Percentiles rank a stretch among this genome's conserved stretches.
Conservation (phyloP, 305 asterid species). For the Fraxinus velutina region DNA sequence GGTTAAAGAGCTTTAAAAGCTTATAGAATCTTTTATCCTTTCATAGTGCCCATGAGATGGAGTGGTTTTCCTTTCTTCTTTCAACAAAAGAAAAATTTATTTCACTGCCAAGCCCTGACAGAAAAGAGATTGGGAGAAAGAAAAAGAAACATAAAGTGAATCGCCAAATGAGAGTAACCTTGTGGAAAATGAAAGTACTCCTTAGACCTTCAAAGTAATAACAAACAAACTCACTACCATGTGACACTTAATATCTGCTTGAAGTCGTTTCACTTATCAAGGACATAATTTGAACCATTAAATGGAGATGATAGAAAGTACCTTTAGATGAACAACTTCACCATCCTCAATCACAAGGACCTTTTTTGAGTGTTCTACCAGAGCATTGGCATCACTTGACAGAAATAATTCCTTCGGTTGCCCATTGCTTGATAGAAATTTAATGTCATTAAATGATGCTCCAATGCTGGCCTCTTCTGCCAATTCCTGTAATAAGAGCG, state of each 20-base stretch:
- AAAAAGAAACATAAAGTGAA: not conserved
- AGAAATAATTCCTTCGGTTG: slow-evolving; percentile 78
- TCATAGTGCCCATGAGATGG: not conserved
- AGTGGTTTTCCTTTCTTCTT: not conserved
- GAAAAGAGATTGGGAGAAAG: not conserved
- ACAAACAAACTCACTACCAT: not conserved
- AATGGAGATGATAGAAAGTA: slow-evolving; percentile 27
- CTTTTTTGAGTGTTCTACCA: slow-evolving; percentile 93
- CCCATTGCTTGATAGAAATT: slow-evolving; percentile 65
- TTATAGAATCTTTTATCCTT: not conserved
- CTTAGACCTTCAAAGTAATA: not conserved
- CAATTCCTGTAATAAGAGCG: slow-evolving; percentile 52
- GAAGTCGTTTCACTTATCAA: not conserved
- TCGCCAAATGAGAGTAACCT: not conserved
- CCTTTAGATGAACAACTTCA: slow-evolving; percentile 95
- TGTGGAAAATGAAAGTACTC: not conserved
- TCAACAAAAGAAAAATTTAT: not conserved
- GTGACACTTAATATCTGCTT: not conserved
- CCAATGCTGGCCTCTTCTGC: slow-evolving; percentile 45
- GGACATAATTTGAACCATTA: not conserved
- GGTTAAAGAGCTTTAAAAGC: not conserved
- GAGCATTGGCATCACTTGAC: slow-evolving; percentile 94
- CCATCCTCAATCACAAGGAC: slow-evolving; percentile 84
- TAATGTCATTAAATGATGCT: slow-evolving; percentile 43
- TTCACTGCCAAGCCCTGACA: not conserved